phyloP scores from a whole-genome alignment of 148 eudicot species.

The Drosera capensis region DNA sequence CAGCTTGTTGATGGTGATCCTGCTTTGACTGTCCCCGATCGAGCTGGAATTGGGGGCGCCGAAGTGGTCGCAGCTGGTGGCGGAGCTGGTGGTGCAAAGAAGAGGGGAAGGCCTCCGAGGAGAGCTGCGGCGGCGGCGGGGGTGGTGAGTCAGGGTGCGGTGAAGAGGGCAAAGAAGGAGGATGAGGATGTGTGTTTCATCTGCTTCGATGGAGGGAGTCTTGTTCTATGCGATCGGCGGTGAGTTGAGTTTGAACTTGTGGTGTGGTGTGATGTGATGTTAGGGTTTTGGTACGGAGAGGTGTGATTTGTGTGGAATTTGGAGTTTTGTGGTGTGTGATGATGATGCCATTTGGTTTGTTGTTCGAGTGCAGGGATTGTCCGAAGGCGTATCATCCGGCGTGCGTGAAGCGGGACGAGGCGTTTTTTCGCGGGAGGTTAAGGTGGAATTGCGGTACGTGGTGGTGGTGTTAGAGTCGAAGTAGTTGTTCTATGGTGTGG shows the following conservation, averaged over 20 bases:
- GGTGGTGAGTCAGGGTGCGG: neutral
- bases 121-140: neutral
- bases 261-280: no score
- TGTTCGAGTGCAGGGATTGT: conserved; percentile 25
- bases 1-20: no score
- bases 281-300: no score
- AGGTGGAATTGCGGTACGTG: conserved; percentile 31
- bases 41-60: neutral
- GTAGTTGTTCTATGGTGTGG: no score
- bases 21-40: no score
- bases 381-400: conserved; percentile 28
- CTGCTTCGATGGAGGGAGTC: conserved; percentile 22
- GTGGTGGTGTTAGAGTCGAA: no score
- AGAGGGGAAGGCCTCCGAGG: conserved; percentile 8
- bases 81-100: conserved; percentile 2
- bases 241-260: neutral
- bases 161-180: conserved; percentile 10
- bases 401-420: conserved; percentile 25
- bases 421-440: conserved; percentile 13
- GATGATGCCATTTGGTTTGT: no score
- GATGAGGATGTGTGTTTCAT: conserved; percentile 25
- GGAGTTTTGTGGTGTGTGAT: no score
- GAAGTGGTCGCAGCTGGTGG: conserved; percentile 1
- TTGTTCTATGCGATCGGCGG: conserved; percentile 10
- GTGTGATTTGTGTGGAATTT: no score